These are phyloP conservation scores for Tanacetum coccineum DNA, from an alignment of 129 eudicot genomes.

Conservation along the genomic window DNA sequence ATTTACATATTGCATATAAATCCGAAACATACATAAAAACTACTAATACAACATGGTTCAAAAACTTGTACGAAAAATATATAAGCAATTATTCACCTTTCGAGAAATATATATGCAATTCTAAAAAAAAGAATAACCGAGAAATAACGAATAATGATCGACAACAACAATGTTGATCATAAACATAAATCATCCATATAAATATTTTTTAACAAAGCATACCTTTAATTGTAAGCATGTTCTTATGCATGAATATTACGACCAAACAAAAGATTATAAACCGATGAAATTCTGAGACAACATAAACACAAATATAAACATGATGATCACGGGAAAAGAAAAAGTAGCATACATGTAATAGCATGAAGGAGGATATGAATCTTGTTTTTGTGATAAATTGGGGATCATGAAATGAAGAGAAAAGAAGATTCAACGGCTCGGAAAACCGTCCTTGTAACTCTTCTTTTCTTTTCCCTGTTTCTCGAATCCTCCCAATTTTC, in stretches of 20 bases:
- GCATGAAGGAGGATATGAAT: constrained; percentile 20
- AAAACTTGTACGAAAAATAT: too few species aligned
- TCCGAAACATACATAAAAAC: too few species aligned
- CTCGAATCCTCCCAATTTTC: constrained; percentile 27
- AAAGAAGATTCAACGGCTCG: constrained; percentile 28
- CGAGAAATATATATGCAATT: too few species aligned
- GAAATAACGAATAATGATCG: too few species aligned
- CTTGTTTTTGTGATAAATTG: constrained; percentile 15
- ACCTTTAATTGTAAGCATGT: neutral
- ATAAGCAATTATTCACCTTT: too few species aligned
- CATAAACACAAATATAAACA: neutral
- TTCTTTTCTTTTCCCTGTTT: constrained; percentile 26
- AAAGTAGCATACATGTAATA: constrained; percentile 18
- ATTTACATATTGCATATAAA: too few species aligned
- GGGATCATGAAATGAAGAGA: constrained; percentile 23
- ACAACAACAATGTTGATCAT: too few species aligned
- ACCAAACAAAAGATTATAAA: neutral
- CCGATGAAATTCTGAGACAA: neutral
- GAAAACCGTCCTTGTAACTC: constrained; percentile 30
- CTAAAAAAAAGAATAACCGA: too few species aligned
- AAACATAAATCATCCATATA: too few species aligned
- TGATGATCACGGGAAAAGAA: neutral
- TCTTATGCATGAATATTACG: neutral
- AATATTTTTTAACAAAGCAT: too few species aligned
- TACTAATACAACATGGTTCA: too few species aligned